Percentiles rank a stretch among this genome's conserved stretches.
phyloP scores from a whole-genome alignment of 2,329 filamentous ascomycete species.

The Pseudocercospora cruenta region DNA sequence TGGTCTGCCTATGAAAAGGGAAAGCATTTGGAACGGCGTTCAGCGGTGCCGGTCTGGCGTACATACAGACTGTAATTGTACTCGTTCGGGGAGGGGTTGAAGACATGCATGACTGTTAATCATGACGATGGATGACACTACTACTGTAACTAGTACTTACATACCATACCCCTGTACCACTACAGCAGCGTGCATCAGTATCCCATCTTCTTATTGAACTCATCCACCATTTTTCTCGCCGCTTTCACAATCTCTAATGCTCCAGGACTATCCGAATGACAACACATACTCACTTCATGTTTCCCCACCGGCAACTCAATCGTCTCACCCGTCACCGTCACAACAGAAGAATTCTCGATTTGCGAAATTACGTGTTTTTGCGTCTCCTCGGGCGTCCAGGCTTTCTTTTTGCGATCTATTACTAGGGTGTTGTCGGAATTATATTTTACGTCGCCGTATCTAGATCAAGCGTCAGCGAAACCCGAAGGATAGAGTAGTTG shows the following conservation, averaged over 20 bases:
- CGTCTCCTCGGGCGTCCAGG: conserved; percentile 49
- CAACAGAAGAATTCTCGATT: conserved; percentile 46
- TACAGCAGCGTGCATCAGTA: conserved; percentile 16
- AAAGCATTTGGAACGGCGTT: neutral
- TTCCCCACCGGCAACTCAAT: conserved; percentile 47
- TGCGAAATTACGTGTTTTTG: conserved; percentile 47
- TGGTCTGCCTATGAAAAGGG: neutral
- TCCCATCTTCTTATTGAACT: conserved; percentile 33
- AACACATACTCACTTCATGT: conserved; percentile 49
- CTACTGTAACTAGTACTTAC: neutral
- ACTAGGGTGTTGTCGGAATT: conserved; percentile 54
- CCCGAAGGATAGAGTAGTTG: too few species aligned
- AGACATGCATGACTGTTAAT: neutral
- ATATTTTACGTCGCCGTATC: conserved; percentile 61
- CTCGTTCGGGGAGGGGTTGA: neutral
- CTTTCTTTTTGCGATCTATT: conserved; percentile 63
- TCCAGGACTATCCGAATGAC: conserved; percentile 50
- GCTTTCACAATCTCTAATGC: conserved; percentile 50
- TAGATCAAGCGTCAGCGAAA: neutral
- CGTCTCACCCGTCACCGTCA: conserved; percentile 47
- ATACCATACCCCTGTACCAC: neutral
- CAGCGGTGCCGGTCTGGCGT: neutral
- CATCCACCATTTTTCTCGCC: conserved; percentile 46
- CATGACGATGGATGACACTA: neutral
- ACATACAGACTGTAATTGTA: neutral